Conservation (phyloP, 768 basidiomycete species). For the Terana coerulea region DNA sequence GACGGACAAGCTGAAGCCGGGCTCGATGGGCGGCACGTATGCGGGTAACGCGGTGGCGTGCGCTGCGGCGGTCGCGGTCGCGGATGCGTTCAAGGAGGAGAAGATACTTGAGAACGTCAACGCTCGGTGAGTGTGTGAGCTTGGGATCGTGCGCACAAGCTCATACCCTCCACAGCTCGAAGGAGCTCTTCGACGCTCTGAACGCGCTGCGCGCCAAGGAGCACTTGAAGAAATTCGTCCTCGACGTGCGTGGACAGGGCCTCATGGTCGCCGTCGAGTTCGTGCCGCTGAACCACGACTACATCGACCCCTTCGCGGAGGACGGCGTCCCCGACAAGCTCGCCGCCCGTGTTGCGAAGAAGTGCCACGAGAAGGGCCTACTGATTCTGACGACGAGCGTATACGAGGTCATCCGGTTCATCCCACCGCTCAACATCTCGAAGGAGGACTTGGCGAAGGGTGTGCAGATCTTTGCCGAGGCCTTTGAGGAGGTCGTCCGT, state of each 20-base stretch:
- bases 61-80: slow-evolving; percentile 84
- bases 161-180: slow-evolving; percentile 43
- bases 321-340: slow-evolving; percentile 45
- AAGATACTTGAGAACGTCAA: slow-evolving; percentile 80
- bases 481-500: slow-evolving; percentile 64
- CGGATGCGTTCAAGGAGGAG: slow-evolving; percentile 73
- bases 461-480: slow-evolving; percentile 58
- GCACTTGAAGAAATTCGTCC: slow-evolving; percentile 51
- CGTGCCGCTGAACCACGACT: slow-evolving; percentile 49
- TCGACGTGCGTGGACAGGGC: slow-evolving; percentile 86
- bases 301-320: slow-evolving; percentile 41
- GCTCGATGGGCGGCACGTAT: slow-evolving; percentile 89
- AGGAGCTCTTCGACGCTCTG: slow-evolving; percentile 65
- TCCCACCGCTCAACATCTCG: slow-evolving; percentile 84
- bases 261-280: slow-evolving; percentile 89
- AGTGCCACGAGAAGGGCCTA: slow-evolving; percentile 84
- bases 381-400: slow-evolving; percentile 86
- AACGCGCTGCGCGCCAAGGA: slow-evolving; percentile 53
- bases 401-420: slow-evolving; percentile 88
- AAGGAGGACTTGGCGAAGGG: slow-evolving; percentile 73
- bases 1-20: slow-evolving; percentile 73
- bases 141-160: too few relatives aligned
- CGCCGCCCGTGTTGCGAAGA: slow-evolving; percentile 67
- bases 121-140: slow-evolving; percentile 58
- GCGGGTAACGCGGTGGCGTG: slow-evolving; percentile 92